phyloP scores from a whole-genome alignment of 805 yeast genomes.

The Metschnikowia santaceciliae region DNA sequence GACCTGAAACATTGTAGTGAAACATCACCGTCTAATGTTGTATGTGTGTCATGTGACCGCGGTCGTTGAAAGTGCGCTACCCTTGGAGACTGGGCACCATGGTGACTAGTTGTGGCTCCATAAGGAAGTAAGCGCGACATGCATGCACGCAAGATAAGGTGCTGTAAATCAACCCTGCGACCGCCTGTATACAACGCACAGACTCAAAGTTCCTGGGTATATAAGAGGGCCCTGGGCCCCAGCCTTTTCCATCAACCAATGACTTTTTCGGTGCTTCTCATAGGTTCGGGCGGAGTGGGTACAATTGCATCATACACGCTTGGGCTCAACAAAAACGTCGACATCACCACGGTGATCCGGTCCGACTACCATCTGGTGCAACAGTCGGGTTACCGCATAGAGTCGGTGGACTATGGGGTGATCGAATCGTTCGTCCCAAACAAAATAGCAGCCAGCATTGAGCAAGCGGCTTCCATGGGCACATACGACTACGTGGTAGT shows the following conservation, averaged over 20 bases:
- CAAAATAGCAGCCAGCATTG: constrained; percentile 40
- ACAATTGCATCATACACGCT: constrained; percentile 68
- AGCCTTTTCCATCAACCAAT: not conserved
- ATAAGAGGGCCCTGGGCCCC: no score
- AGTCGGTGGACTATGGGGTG: constrained; percentile 60
- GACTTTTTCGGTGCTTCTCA: constrained; percentile 39
- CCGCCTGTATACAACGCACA: not conserved
- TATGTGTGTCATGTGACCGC: not conserved
- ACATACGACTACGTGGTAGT: constrained; percentile 57
- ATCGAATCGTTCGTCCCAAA: constrained; percentile 53
- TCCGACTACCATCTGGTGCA: constrained; percentile 56
- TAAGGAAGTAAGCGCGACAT: not conserved
- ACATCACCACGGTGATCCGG: constrained; percentile 61
- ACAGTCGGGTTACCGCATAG: constrained; percentile 53
- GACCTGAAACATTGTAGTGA: no score
- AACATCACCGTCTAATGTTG: no score
- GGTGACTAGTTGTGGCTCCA: not conserved
- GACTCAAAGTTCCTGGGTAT: no score
- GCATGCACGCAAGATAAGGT: not conserved
- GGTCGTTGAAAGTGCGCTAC: not conserved
- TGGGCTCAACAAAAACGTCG: constrained; percentile 36
- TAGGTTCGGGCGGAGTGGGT: constrained; percentile 89
- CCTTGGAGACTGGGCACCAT: no score
- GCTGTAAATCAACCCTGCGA: not conserved
- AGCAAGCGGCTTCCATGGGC: constrained; percentile 35